Percentiles rank a stretch among this genome's conserved stretches.
These are phyloP conservation scores for Sclerotinia spermophila DNA, from an alignment of 2,329 filamentous ascomycete species.

Conservation along the genomic window DNA sequence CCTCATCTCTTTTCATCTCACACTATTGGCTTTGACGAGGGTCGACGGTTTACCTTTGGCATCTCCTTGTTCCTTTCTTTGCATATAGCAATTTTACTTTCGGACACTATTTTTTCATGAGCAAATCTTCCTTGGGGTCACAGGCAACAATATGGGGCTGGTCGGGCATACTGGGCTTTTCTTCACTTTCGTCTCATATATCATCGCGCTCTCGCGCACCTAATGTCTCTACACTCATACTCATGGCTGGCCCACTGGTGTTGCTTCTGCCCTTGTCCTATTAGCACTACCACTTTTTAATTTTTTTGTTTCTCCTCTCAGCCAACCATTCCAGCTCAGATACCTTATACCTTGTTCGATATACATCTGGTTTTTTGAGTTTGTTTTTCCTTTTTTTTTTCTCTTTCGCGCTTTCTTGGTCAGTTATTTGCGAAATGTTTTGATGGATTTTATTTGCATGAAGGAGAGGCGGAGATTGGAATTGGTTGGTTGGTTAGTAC, in stretches of 20 bases:
- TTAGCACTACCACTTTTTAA: constrained; percentile 31
- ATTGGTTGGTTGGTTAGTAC: constrained; percentile 10
- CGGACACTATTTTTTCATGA: constrained; percentile 24
- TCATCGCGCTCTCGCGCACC: constrained; percentile 26
- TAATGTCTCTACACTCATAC: constrained; percentile 33
- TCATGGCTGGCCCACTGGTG: constrained; percentile 38
- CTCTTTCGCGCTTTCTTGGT: constrained; percentile 1
- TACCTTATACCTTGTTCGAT: constrained; percentile 64
- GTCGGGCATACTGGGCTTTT: constrained; percentile 37
- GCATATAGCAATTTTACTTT: constrained; percentile 34
- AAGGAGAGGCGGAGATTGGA: constrained; percentile 15
- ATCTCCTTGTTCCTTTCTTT: constrained; percentile 33
- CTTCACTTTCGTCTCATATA: constrained; percentile 27
- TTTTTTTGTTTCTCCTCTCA: constrained; percentile 32
- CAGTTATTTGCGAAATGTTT: constrained; percentile 21
- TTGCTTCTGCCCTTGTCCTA: constrained; percentile 38
- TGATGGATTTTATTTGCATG: constrained; percentile 23
- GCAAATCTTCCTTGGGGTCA: constrained; percentile 39
- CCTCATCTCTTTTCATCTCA: constrained; percentile 32
- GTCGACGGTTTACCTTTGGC: constrained; percentile 10
- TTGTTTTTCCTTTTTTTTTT: constrained; percentile 11
- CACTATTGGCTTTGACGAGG: constrained; percentile 34
- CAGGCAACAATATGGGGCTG: constrained; percentile 44
- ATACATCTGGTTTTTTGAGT: constrained; percentile 39
- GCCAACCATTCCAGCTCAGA: constrained; percentile 41